Base-by-base conservation (phyloP, 2,329 filamentous ascomycete species). In the Macrophomina phaseolina region DNA sequence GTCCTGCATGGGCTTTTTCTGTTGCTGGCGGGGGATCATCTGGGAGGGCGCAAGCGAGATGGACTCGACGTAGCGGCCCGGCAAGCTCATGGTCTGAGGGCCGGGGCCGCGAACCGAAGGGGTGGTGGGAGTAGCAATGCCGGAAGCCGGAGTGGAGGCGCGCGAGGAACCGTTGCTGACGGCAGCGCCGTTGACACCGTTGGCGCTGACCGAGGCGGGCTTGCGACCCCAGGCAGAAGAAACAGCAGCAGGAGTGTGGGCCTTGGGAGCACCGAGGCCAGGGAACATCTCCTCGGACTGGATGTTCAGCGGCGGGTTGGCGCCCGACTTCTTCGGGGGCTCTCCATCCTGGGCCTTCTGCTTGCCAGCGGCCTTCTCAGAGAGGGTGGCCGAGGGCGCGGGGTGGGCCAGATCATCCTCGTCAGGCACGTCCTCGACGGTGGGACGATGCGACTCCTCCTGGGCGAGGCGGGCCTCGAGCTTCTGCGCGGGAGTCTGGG, bases 281-380 rank as follows among this genome's bases (percentile, higher is more conserved):
- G 95, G 95, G 85, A 99, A 99, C 68, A 92, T 84, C 80, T 98
- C 94, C 76, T 96, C 91, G 18, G 92, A 97, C 74, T 92, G 87
- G 23, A 92, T 94, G 79, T 98, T 92, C 69, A 97, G 82, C 63
- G 84, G 73, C 36, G 61, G 69, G 40, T 71, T 68, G 69, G 71
- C 75, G 61, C 70, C 69, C 36, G 73, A 71, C 52, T 76, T 73
- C 62, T 77, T 79, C 38, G 79, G 69, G 51, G 77, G 71, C 52
- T 75, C 76, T 1, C 81, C 77, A 40, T 84, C 78, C 66, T 86
- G 82, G 42, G 83, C 84, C 77, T 89, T 90, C 76, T 91, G 88
- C 82, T 92, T 93, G 64, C 86, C 88, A 52, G 87, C 86, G 68
- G 87, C 85, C 79, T 91, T 92, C 62, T 87, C 81, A 68, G 87